A percentile compares a stretch with the other conserved stretches of the same genome.
Evolutionary conservation across 352 stramenopile species (phyloP).

Genomic region (Phytophthora sp.): DNA sequence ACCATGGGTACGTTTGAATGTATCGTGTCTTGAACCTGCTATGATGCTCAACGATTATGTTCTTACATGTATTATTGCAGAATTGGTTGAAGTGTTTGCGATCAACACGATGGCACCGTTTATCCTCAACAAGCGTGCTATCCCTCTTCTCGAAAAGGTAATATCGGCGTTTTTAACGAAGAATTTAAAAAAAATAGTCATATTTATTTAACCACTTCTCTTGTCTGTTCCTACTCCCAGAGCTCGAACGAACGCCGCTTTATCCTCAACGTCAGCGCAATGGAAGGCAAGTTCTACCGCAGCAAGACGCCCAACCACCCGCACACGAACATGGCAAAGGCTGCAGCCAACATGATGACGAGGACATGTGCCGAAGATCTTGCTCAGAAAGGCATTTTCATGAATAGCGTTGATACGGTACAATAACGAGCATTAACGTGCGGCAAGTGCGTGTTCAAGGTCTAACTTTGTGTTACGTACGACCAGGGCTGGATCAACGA

Average conservation of each 20-base stretch:
- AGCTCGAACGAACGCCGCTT: constrained; percentile 58
- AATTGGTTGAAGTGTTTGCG: constrained; percentile 84
- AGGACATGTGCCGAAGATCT: constrained; percentile 92
- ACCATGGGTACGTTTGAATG: constrained; percentile 55
- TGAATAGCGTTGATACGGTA: constrained; percentile 95
- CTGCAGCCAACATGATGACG: constrained; percentile 97
- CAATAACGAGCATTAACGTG: constrained; percentile 6
- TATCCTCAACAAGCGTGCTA: constrained; percentile 91
- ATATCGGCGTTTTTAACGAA: too few species aligned
- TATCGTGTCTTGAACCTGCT: background rate
- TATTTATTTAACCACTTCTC: too few species aligned
- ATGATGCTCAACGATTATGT: background rate
- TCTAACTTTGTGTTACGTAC: background rate
- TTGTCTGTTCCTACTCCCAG: constrained; percentile 33
- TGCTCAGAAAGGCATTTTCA: constrained; percentile 89
- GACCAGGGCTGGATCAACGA: constrained; percentile 95
- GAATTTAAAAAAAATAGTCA: too few species aligned
- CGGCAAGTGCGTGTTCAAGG: background rate
- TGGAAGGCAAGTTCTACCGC: constrained; percentile 97
- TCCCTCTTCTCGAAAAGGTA: constrained; percentile 70
- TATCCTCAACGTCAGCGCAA: constrained; percentile 96
- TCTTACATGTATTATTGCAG: constrained; percentile 33
- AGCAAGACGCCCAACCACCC: constrained; percentile 94
- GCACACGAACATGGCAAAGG: constrained; percentile 97
- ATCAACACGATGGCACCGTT: constrained; percentile 96